These are phyloP conservation scores for Theobroma grandiflorum DNA, from an alignment of 441 rosid genomes.

Conservation along the genomic window DNA sequence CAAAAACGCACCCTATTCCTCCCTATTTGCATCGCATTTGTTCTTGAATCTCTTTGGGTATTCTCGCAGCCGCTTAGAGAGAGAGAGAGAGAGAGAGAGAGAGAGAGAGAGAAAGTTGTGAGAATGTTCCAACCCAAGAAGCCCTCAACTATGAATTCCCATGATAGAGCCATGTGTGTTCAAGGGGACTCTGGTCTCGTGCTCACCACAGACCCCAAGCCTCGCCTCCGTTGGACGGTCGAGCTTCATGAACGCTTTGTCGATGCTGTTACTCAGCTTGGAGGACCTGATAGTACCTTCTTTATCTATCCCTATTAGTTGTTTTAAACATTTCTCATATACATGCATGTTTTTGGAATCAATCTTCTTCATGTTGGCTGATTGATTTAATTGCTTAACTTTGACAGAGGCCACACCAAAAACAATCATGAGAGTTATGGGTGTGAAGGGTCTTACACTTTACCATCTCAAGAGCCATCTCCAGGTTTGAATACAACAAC, in stretches of 20 bases:
- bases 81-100: slow-evolving; percentile 31
- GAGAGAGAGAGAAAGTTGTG: slow-evolving; percentile 35
- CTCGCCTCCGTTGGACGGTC: slow-evolving; percentile 98
- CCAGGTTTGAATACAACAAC: slow-evolving; percentile 70
- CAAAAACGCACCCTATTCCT: slow-evolving; percentile 85
- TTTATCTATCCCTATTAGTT: neutral
- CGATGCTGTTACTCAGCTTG: slow-evolving; percentile 98
- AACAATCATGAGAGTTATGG: slow-evolving; percentile 99
- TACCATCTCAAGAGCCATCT: slow-evolving; percentile 99
- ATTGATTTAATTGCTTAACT: neutral
- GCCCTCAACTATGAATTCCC: slow-evolving; percentile 91
- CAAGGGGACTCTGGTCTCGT: slow-evolving; percentile 99
- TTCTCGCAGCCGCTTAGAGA: slow-evolving; percentile 36
- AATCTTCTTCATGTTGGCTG: neutral
- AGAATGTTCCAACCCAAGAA: slow-evolving; percentile 98
- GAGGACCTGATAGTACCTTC: slow-evolving; percentile 92
- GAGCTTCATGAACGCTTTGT: slow-evolving; percentile 99
- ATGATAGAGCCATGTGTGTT: slow-evolving; percentile 91
- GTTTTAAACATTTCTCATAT: no score
- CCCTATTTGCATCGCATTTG: slow-evolving; percentile 92
- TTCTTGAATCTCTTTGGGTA: slow-evolving; percentile 65
- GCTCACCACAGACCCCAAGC: slow-evolving; percentile 99
- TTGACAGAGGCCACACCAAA: slow-evolving; percentile 96
- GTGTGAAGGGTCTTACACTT: slow-evolving; percentile 99
- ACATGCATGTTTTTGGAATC: neutral